These are phyloP conservation scores for Strombidium stylifer DNA, from an alignment of 73 alveolate species.

Conservation along the genomic window DNA sequence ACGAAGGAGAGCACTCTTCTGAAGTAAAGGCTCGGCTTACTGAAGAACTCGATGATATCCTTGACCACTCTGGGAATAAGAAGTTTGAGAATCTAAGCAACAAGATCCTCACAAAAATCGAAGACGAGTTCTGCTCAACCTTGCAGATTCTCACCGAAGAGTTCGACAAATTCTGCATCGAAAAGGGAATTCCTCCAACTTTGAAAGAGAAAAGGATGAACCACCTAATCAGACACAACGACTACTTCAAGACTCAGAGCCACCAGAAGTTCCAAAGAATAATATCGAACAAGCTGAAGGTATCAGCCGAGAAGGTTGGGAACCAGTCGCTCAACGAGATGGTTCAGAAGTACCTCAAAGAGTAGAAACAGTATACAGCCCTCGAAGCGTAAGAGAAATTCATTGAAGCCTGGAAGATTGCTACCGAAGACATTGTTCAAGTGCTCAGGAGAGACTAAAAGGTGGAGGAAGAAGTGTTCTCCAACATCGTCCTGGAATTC, in stretches of 20 bases:
- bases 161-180: constrained; percentile 1
- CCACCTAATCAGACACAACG: neutral
- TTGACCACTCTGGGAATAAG: neutral
- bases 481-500: too few relatives aligned
- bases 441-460: too few relatives aligned
- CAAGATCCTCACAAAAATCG: neutral
- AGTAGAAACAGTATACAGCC: neutral
- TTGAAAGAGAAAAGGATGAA: neutral
- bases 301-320: constrained; percentile 8
- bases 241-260: neutral
- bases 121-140: neutral
- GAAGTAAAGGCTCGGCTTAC: neutral
- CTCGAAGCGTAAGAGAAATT: constrained; percentile 14
- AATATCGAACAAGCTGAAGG: neutral
- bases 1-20: neutral
- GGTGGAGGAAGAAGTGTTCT: too few relatives aligned
- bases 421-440: too few relatives aligned
- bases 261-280: too few relatives aligned
- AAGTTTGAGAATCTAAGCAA: neutral
- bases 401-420: neutral
- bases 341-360: neutral
- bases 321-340: neutral
- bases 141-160: neutral
- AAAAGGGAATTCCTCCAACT: neutral
- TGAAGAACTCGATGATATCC: neutral